These are phyloP conservation scores for Emmonsia crescens DNA, from an alignment of 2,329 filamentous ascomycete genomes.

Conservation along the genomic window DNA sequence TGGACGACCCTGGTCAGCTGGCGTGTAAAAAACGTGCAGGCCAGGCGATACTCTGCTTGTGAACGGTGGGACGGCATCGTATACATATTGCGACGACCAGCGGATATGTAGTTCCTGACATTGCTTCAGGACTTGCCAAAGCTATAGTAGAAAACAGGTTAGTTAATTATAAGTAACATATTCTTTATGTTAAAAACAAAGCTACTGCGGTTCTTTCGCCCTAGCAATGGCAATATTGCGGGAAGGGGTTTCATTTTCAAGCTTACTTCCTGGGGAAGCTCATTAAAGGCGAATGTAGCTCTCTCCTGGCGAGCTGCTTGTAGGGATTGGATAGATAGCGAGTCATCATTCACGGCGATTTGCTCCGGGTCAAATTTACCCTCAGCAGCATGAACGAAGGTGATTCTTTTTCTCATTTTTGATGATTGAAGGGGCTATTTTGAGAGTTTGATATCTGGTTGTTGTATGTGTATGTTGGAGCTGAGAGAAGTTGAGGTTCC, in stretches of 20 bases:
- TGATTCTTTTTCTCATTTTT: constrained; percentile 45
- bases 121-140: constrained; percentile 51
- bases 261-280: constrained; percentile 57
- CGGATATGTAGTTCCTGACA: constrained; percentile 66
- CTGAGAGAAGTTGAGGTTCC: not conserved
- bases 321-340: constrained; percentile 49
- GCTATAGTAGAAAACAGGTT: constrained; percentile 26
- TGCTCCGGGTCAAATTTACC: constrained; percentile 53
- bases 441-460: not conserved
- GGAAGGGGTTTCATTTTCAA: not conserved
- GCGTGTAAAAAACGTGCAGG: constrained; percentile 69
- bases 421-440: not conserved
- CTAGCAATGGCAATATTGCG: not conserved
- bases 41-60: constrained; percentile 66
- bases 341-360: constrained; percentile 46
- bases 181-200: not conserved
- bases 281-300: constrained; percentile 59
- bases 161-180: not conserved
- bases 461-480: not conserved
- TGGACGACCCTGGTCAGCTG: constrained; percentile 29
- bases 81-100: constrained; percentile 55
- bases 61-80: constrained; percentile 57
- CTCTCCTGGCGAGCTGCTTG: constrained; percentile 66
- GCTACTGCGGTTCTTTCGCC: not conserved
- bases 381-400: constrained; percentile 60